Evolutionary conservation across 495 filamentous ascomycete genomes (phyloP).

Genomic region (Daldinia grandis): DNA sequence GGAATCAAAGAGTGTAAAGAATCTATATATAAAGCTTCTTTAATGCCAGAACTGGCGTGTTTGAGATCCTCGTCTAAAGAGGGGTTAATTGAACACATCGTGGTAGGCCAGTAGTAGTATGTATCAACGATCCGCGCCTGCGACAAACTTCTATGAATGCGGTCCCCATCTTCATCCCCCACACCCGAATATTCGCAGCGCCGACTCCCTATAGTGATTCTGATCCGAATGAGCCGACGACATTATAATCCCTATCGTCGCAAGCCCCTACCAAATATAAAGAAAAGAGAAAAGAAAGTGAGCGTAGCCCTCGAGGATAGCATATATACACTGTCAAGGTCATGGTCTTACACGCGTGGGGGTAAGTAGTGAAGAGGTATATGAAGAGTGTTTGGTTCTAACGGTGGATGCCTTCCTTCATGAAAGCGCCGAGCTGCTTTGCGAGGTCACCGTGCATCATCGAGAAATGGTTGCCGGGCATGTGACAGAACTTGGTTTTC

Average conservation of each 20-base stretch:
- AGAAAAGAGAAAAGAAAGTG: slow-evolving; percentile 7
- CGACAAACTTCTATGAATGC: slow-evolving; percentile 25
- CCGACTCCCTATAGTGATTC: slow-evolving; percentile 21
- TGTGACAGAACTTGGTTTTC: slow-evolving; percentile 68
- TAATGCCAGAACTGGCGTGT: slow-evolving; percentile 4
- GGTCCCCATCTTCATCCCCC: slow-evolving; percentile 20
- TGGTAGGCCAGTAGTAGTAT: not conserved
- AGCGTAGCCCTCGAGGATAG: slow-evolving; percentile 17
- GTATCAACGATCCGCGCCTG: slow-evolving; percentile 15
- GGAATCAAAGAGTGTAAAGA: slow-evolving; percentile 3
- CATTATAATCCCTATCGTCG: slow-evolving; percentile 29
- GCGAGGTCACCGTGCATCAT: slow-evolving; percentile 71
- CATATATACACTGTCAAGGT: slow-evolving; percentile 26
- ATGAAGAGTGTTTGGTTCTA: not conserved
- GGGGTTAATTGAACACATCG: slow-evolving; percentile 18
- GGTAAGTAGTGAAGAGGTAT: not conserved
- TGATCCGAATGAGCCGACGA: slow-evolving; percentile 7
- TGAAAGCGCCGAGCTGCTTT: slow-evolving; percentile 51
- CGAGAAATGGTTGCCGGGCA: slow-evolving; percentile 74
- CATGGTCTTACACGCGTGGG: slow-evolving; percentile 4
- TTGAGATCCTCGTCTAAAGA: slow-evolving; percentile 22
- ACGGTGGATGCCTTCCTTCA: slow-evolving; percentile 48
- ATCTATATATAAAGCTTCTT: slow-evolving; percentile 33
- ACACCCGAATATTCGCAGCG: slow-evolving; percentile 5
- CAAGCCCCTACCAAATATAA: slow-evolving; percentile 15